Conservation (phyloP, 1,284 basidiomycete genomes). For the Butyriboletus appendiculatus region DNA sequence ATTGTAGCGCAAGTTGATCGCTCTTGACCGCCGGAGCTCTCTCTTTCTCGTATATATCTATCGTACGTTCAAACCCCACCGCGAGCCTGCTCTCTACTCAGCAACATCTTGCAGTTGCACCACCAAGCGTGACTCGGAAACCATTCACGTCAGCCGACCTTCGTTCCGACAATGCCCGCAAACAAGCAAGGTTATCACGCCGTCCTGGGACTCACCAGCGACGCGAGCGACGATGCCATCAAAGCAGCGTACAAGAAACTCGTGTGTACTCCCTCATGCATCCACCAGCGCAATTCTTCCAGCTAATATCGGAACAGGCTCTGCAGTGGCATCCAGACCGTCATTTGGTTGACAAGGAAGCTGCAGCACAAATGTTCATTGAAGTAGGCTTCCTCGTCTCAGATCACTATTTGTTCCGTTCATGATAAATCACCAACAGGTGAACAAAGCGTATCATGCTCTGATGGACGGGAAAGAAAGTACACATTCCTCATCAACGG, state of each 20-base stretch:
- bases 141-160: conserved; percentile 7
- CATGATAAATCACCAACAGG: conserved; percentile 14
- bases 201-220: conserved; percentile 31
- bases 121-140: conserved; percentile 8
- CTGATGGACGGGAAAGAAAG: conserved; percentile 79
- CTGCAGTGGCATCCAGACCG: conserved; percentile 47
- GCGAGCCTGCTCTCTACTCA: conserved; percentile 11
- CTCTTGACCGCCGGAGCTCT: conserved; percentile 24
- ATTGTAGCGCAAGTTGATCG: conserved; percentile 21
- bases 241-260: conserved; percentile 38
- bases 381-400: conserved; percentile 20
- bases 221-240: conserved; percentile 36
- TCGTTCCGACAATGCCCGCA: conserved; percentile 31
- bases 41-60: conserved; percentile 32
- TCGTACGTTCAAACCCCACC: conserved; percentile 15
- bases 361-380: conserved; percentile 37
- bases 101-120: conserved; percentile 6
- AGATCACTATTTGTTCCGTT: conserved; percentile 24
- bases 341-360: conserved; percentile 47
- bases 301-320: conserved; percentile 24
- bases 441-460: conserved; percentile 50
- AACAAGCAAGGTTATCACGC: conserved; percentile 25
- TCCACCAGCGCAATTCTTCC: background rate
- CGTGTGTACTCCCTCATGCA: conserved; percentile 18
- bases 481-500: conserved; percentile 29